Evolutionary conservation across 2,329 filamentous ascomycete species (phyloP).

Genomic region (Pestalotiopsis fici): DNA sequence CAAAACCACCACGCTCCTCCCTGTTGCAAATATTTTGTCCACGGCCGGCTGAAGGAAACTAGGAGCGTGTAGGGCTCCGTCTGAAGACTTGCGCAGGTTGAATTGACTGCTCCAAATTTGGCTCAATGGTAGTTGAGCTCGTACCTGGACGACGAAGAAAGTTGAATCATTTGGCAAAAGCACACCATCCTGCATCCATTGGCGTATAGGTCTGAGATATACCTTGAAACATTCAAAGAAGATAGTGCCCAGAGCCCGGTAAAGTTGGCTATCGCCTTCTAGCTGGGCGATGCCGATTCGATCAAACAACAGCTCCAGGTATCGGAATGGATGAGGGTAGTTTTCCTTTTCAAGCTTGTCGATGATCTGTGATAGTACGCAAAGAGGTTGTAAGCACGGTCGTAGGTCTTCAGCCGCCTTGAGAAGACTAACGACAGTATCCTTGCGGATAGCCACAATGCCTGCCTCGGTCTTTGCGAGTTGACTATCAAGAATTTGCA

Average conservation of each 20-base stretch:
- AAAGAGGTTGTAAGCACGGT: slow-evolving; percentile 53
- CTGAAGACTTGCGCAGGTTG: slow-evolving; percentile 60
- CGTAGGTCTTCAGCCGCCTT: slow-evolving; percentile 60
- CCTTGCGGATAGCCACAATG: slow-evolving; percentile 54
- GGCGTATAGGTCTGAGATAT: slow-evolving; percentile 77
- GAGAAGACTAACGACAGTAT: slow-evolving; percentile 67
- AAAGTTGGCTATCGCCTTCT: slow-evolving; percentile 62
- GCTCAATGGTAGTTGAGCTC: slow-evolving; percentile 57
- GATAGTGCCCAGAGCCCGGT: slow-evolving; percentile 63
- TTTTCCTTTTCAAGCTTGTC: slow-evolving; percentile 52
- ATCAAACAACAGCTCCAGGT: slow-evolving; percentile 77
- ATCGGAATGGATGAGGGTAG: slow-evolving; percentile 62
- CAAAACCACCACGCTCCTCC: slow-evolving; percentile 87
- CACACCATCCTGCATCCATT: slow-evolving; percentile 83
- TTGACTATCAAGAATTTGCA: slow-evolving; percentile 58
- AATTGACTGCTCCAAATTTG: slow-evolving; percentile 79
- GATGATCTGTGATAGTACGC: slow-evolving; percentile 63
- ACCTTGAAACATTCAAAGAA: slow-evolving; percentile 83
- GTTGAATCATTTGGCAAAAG: slow-evolving; percentile 65
- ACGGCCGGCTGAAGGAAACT: slow-evolving; percentile 72
- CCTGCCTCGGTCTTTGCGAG: slow-evolving; percentile 62
- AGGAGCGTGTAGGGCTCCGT: slow-evolving; percentile 68
- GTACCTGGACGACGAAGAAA: slow-evolving; percentile 72
- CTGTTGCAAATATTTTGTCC: slow-evolving; percentile 77
- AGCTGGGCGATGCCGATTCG: slow-evolving; percentile 70